phyloP scores from a whole-genome alignment of 257 asterid species.

The Gentiana straminea region DNA sequence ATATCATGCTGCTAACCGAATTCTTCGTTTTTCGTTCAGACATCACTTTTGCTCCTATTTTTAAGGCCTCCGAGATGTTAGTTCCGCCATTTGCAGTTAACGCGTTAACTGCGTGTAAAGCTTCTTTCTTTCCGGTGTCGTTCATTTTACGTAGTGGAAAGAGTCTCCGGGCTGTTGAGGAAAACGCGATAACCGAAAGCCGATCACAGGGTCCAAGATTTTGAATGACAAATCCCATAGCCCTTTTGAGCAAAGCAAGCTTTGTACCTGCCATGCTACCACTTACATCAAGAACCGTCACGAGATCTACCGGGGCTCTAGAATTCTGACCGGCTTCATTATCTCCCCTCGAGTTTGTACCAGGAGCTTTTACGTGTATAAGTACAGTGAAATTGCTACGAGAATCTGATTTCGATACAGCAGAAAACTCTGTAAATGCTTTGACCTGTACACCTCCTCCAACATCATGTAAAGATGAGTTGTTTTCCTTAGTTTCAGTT shows the following conservation, averaged over 20 bases:
- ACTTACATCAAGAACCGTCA: slow-evolving; percentile 84
- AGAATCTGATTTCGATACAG: too few species aligned
- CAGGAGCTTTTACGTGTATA: too few species aligned
- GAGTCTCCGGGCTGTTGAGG: slow-evolving; percentile 73
- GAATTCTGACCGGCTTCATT: slow-evolving; percentile 15
- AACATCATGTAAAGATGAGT: too few species aligned
- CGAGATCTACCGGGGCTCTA: slow-evolving; percentile 80
- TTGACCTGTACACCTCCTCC: too few species aligned
- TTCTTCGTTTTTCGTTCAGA: slow-evolving; percentile 57
- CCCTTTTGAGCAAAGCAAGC: slow-evolving; percentile 76
- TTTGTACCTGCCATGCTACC: slow-evolving; percentile 98
- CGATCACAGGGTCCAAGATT: slow-evolving; percentile 68
- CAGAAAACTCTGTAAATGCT: too few species aligned
- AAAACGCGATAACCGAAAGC: slow-evolving; percentile 81
- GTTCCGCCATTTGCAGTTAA: slow-evolving; percentile 77
- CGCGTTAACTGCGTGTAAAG: slow-evolving; percentile 70
- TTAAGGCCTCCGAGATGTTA: slow-evolving; percentile 60
- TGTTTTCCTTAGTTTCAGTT: slow-evolving; percentile 9
- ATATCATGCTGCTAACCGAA: slow-evolving; percentile 58
- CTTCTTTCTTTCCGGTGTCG: slow-evolving; percentile 48
- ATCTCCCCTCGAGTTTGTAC: too few species aligned
- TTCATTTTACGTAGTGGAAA: slow-evolving; percentile 81
- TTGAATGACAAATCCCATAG: slow-evolving; percentile 92
- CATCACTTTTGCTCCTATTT: slow-evolving; percentile 69
- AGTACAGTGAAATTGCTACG: too few species aligned